phyloP scores from a whole-genome alignment of 768 basidiomycete species.

The Trametes maxima region DNA sequence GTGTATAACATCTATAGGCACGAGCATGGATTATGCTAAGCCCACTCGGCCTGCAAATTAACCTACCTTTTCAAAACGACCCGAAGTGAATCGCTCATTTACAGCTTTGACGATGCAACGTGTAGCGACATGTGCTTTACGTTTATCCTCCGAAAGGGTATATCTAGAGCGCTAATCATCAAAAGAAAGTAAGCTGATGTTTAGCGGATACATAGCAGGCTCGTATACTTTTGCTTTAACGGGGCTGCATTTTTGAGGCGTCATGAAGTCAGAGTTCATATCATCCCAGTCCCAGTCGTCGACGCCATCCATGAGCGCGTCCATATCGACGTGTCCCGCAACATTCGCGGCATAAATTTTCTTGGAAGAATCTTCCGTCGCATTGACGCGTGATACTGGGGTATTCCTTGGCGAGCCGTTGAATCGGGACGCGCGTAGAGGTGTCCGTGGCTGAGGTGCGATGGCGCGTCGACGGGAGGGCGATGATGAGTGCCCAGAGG shows the following conservation, averaged over 20 bases:
- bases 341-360: not conserved
- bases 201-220: not conserved
- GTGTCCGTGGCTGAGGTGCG: conserved; percentile 10
- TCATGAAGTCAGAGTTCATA: conserved; percentile 51
- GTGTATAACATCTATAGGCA: too few relatives aligned
- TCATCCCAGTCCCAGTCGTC: conserved; percentile 74
- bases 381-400: not conserved
- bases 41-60: too few relatives aligned
- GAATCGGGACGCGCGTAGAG: not conserved
- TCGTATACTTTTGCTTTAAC: conserved; percentile 12
- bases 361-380: not conserved
- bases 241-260: conserved; percentile 48
- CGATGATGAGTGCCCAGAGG: conserved; percentile 35
- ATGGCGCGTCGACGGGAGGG: conserved; percentile 13
- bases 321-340: conserved; percentile 44
- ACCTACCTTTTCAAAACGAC: conserved; percentile 46
- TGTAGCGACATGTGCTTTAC: conserved; percentile 43
- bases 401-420: not conserved
- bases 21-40: not conserved
- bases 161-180: not conserved
- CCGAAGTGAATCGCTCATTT: conserved; percentile 35
- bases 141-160: not conserved
- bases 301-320: conserved; percentile 59
- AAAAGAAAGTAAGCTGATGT: not conserved
- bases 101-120: conserved; percentile 60